Conservation (phyloP, 768 basidiomycete species). For the Boletus rufocinnamomeus region DNA sequence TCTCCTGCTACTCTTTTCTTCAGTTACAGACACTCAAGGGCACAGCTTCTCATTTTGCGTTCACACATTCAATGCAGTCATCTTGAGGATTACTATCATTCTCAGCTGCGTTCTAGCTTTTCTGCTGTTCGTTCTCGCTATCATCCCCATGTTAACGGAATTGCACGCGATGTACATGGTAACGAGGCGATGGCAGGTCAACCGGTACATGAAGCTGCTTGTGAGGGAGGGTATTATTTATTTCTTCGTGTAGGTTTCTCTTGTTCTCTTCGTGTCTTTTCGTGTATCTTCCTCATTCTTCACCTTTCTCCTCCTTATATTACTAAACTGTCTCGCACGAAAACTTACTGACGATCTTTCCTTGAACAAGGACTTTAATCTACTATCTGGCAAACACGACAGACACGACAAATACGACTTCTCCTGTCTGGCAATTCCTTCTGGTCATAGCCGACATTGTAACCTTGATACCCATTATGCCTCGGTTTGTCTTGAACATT, state of each 20-base stretch:
- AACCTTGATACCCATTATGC: neutral
- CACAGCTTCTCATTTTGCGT: neutral
- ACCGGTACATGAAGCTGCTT: conserved; percentile 1
- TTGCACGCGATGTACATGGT: neutral
- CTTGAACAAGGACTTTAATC: neutral
- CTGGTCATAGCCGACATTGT: accelerated
- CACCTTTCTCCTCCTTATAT: neutral
- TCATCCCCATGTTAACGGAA: neutral
- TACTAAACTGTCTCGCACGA: neutral
- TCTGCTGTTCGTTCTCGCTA: neutral
- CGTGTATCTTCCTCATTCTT: neutral
- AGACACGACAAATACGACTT: neutral
- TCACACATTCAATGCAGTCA: too few species aligned
- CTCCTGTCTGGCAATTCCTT: neutral
- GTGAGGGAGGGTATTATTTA: conserved; percentile 2
- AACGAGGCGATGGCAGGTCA: neutral
- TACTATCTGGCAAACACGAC: neutral
- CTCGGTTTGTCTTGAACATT: neutral
- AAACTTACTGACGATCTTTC: neutral
- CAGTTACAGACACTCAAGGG: neutral
- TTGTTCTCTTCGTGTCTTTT: neutral
- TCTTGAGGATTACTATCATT: too few species aligned
- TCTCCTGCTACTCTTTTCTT: neutral
- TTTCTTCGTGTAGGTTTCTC: conserved; percentile 2
- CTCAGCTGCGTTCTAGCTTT: neutral